Conservation (phyloP, 2,329 filamentous ascomycete species). For the Curvularia verruculosa region DNA sequence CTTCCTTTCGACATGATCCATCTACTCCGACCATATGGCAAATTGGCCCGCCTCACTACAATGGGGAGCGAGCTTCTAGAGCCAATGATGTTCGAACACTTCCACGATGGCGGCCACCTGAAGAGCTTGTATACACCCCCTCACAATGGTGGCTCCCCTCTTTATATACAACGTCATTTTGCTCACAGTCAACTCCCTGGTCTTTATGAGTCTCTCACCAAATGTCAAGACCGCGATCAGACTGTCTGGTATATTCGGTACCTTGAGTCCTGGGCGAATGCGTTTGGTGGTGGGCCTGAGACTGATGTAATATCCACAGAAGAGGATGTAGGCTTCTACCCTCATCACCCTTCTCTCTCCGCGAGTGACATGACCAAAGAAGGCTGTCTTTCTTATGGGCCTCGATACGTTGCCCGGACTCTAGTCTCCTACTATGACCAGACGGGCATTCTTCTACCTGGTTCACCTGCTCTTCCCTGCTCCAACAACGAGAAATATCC, state of each 20-base stretch:
- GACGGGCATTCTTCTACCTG: slow-evolving; percentile 19
- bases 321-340: slow-evolving; percentile 13
- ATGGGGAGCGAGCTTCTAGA: slow-evolving; percentile 27
- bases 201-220: slow-evolving; percentile 10
- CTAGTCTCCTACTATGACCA: slow-evolving; percentile 32
- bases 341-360: slow-evolving; percentile 18
- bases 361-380: not conserved
- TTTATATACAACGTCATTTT: slow-evolving; percentile 8
- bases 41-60: slow-evolving; percentile 19
- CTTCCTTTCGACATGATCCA: slow-evolving; percentile 38
- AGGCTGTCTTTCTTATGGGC: not conserved
- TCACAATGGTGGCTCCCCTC: not conserved
- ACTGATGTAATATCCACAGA: slow-evolving; percentile 1
- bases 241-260: slow-evolving; percentile 25
- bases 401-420: slow-evolving; percentile 27
- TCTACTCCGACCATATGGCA: slow-evolving; percentile 25
- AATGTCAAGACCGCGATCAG: slow-evolving; percentile 18
- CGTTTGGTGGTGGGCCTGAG: slow-evolving; percentile 6
- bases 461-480: slow-evolving; percentile 18
- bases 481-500: slow-evolving; percentile 13
- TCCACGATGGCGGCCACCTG: slow-evolving; percentile 1
- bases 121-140: not conserved
- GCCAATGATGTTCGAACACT: slow-evolving; percentile 13
- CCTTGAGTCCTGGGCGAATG: slow-evolving; percentile 23
- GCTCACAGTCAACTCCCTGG: slow-evolving; percentile 10